Conservation (phyloP, 2,329 filamentous ascomycete species). For the Microascus cirrosus region DNA sequence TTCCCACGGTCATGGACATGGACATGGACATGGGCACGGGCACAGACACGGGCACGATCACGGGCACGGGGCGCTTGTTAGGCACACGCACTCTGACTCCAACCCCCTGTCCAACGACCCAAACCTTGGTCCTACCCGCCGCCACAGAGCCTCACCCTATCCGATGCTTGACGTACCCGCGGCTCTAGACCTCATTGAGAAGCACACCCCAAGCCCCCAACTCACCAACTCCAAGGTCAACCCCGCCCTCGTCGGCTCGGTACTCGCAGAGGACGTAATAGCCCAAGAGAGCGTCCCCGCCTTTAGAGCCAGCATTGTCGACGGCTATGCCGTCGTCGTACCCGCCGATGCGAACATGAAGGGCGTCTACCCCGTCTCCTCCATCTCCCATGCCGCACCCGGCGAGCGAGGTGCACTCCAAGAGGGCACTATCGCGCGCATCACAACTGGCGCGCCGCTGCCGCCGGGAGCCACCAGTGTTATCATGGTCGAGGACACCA, state of each 20-base stretch:
- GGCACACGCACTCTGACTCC: conserved; percentile 59
- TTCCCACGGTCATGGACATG: conserved; percentile 30
- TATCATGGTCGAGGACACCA: conserved; percentile 85
- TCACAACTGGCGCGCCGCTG: conserved; percentile 88
- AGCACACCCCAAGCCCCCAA: conserved; percentile 57
- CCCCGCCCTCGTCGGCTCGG: conserved; percentile 56
- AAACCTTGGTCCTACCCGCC: conserved; percentile 48
- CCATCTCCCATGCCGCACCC: conserved; percentile 75
- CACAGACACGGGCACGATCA: conserved; percentile 48
- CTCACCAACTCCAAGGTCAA: conserved; percentile 50
- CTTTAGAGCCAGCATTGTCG: conserved; percentile 91
- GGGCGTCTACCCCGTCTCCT: conserved; percentile 75
- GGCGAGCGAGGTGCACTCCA: conserved; percentile 47
- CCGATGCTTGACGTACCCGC: conserved; percentile 83
- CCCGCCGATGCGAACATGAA: conserved; percentile 52
- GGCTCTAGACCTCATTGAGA: conserved; percentile 60
- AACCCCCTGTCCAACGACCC: conserved; percentile 49
- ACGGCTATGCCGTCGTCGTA: conserved; percentile 82
- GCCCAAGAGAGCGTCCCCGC: conserved; percentile 80
- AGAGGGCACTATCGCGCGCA: conserved; percentile 70
- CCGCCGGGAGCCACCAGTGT: conserved; percentile 83
- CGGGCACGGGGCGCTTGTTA: conserved; percentile 52
- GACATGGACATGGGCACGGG: conserved; percentile 38
- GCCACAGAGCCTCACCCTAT: conserved; percentile 80
- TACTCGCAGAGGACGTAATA: conserved; percentile 73